A percentile compares a stretch with the other conserved stretches of the same genome.
phyloP scores from a whole-genome alignment of 768 basidiomycete species.

The Rhizopogon salebrosus region DNA sequence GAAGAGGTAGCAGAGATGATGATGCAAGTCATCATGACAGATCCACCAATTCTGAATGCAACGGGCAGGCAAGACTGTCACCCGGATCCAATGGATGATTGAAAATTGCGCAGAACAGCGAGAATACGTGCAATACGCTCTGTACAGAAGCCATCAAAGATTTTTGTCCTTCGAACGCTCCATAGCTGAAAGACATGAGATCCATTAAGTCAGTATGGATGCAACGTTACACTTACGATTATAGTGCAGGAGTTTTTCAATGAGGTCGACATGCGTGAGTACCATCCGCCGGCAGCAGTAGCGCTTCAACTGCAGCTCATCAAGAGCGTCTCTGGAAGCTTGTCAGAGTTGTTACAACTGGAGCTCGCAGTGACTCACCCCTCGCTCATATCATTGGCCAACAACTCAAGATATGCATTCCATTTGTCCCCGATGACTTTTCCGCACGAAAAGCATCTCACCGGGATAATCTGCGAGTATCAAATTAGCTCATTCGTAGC shows the following conservation, averaged over 20 bases:
- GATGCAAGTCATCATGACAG: no score
- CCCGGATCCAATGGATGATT: neutral
- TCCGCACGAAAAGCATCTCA: slow-evolving; percentile 93
- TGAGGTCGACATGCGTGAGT: slow-evolving; percentile 93
- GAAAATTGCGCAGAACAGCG: neutral
- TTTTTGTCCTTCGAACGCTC: slow-evolving; percentile 27
- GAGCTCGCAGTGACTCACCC: slow-evolving; percentile 45
- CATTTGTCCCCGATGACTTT: slow-evolving; percentile 98
- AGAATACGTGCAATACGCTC: neutral
- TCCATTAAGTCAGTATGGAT: neutral
- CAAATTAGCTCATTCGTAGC: neutral
- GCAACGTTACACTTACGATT: slow-evolving; percentile 62
- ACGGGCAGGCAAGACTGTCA: neutral
- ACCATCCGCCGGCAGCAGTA: slow-evolving; percentile 99
- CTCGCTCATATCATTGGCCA: slow-evolving; percentile 79
- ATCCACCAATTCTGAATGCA: neutral
- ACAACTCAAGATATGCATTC: slow-evolving; percentile 78
- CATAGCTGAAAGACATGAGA: slow-evolving; percentile 19
- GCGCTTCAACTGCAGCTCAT: slow-evolving; percentile 82
- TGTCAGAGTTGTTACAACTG: slow-evolving; percentile 1
- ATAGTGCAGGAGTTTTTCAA: slow-evolving; percentile 94
- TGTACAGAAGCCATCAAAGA: slow-evolving; percentile 6
- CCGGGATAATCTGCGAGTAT: slow-evolving; percentile 77
- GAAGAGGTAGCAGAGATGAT: neutral
- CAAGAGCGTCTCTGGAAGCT: slow-evolving; percentile 71